Evolutionary conservation across 768 basidiomycete genomes (phyloP).

Genomic region (Trametes cingulata): DNA sequence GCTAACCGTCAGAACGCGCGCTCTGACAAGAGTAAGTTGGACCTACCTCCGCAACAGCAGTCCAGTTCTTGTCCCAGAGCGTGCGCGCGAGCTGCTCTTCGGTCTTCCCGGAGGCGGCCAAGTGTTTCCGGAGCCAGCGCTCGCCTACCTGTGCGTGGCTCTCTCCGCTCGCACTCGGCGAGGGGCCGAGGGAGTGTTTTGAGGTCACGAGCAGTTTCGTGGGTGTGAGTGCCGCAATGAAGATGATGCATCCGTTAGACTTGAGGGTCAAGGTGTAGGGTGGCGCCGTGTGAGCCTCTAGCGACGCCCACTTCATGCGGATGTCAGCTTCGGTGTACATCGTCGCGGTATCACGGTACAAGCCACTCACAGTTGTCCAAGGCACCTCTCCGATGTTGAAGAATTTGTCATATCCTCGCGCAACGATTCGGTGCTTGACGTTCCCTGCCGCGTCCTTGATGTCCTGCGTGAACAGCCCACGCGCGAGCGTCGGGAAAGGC

Average conservation of each 20-base stretch:
- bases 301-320: slow-evolving; percentile 65
- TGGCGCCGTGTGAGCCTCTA: slow-evolving; percentile 66
- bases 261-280: slow-evolving; percentile 90
- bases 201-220: slow-evolving; percentile 81
- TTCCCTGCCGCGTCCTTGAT: slow-evolving; percentile 35
- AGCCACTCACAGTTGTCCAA: slow-evolving; percentile 81
- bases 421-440: slow-evolving; percentile 63
- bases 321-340: neutral
- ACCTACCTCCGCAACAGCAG: slow-evolving; percentile 85
- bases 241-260: slow-evolving; percentile 96
- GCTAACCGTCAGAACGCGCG: neutral
- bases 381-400: slow-evolving; percentile 97
- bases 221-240: slow-evolving; percentile 82
- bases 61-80: slow-evolving; percentile 84
- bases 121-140: slow-evolving; percentile 75
- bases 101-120: slow-evolving; percentile 58
- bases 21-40: neutral
- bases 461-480: slow-evolving; percentile 82
- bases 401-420: slow-evolving; percentile 97
- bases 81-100: slow-evolving; percentile 71
- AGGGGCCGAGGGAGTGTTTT: slow-evolving; percentile 83
- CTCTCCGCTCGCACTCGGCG: slow-evolving; percentile 22
- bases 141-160: slow-evolving; percentile 87
- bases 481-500: slow-evolving; percentile 92
- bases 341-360: neutral